Evolutionary conservation across 768 basidiomycete species (phyloP).

Genomic region (Boletus sp.): DNA sequence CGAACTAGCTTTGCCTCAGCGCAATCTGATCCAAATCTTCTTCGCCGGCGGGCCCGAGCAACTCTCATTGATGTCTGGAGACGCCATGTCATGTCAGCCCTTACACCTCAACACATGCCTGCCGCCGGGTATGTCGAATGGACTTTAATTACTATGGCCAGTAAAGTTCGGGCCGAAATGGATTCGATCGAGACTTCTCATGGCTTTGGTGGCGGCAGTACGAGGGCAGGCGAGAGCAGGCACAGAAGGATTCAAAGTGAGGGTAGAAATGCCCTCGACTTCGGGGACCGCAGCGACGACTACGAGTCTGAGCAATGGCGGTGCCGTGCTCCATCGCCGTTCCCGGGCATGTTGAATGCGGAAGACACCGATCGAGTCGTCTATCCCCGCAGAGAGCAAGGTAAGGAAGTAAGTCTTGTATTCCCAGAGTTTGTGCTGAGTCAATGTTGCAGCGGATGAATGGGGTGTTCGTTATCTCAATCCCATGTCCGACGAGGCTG

Average conservation of each 20-base stretch:
- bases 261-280: constrained; percentile 40
- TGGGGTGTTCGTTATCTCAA: constrained; percentile 26
- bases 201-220: background rate
- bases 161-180: constrained; percentile 17
- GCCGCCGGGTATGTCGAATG: constrained; percentile 35
- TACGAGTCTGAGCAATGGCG: constrained; percentile 21
- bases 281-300: constrained; percentile 22
- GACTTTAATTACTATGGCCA: constrained; percentile 30
- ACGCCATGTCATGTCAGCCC: constrained; percentile 54
- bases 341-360: constrained; percentile 2
- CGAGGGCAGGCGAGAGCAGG: constrained; percentile 33
- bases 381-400: constrained; percentile 28
- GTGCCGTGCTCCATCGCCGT: constrained; percentile 30
- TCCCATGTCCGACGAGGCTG: constrained; percentile 9
- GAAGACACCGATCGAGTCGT: constrained; percentile 28
- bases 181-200: constrained; percentile 8
- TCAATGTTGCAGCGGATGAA: constrained; percentile 24
- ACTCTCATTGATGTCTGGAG: constrained; percentile 67
- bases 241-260: constrained; percentile 48
- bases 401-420: constrained; percentile 7
- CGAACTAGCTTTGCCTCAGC: constrained; percentile 5
- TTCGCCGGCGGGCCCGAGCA: constrained; percentile 64
- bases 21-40: constrained; percentile 35
- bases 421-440: constrained; percentile 6
- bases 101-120: constrained; percentile 36